Base-by-base conservation (phyloP, 106 monocot species). In the Phalaenopsis equestris region DNA sequence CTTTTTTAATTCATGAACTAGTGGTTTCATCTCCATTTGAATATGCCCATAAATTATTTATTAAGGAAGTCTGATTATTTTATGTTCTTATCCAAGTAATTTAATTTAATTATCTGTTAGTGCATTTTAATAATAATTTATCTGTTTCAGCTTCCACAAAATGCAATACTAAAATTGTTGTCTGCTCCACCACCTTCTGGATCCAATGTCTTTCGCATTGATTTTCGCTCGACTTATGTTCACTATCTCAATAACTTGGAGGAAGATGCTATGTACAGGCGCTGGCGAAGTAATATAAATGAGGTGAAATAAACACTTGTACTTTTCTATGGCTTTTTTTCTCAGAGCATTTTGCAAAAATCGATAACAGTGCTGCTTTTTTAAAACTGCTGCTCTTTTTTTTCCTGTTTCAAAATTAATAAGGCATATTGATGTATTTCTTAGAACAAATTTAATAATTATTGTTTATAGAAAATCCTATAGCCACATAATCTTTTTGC, bases 211-310 rank as follows among this genome's bases (percentile, higher is more conserved):
- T 85, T 99, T 36, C 94, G 98, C 80, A 88, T 99, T 77, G 98
- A 99, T 81, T 99, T 99, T 42, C 98, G 94, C 56, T 99, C 98
- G 72, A 67, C 80, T 78, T 82, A 88, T 87, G 94, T 93, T 80
- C 90, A 91, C 81, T 99, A 92, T 81, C 86, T 99, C 48, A 99
- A 99, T 85, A 88, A 99, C 80, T 84, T 99, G 81, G 98, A 99
- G 84, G 89, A 91, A 84, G 94, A 99, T 93, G 82, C 85, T 21
- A 91, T 94, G 91, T 99, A 99, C 56, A 92, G 65, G 79, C 83
- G 86, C 41, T 99, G 98, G 98, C 65, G 94, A 83, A 99, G 87
- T 81, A 93, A 94, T 79, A 83, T 99, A 67, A 88, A 99, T 83
- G 98, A 99, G 98, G 98, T 99, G 18, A 74, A 42, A 8, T 41